A percentile compares a stretch with the other conserved stretches of the same genome.
phyloP scores from a whole-genome alignment of 345 rosid species.

The Barbarea vulgaris region DNA sequence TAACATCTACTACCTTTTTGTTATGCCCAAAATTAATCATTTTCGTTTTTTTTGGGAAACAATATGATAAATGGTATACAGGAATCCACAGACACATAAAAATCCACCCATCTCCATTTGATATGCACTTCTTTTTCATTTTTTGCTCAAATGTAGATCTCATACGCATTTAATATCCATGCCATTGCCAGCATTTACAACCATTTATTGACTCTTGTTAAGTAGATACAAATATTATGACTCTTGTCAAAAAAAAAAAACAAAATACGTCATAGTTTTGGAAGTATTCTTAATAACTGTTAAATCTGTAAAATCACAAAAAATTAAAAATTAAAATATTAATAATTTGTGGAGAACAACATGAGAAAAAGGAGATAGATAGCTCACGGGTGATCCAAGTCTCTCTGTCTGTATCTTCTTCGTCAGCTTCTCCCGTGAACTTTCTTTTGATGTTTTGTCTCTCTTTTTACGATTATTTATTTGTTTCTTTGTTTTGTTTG shows the following conservation, averaged over 20 bases:
- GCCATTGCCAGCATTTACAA: background rate
- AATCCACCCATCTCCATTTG: slow-evolving; percentile 19
- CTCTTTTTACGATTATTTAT: background rate
- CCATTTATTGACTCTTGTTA: background rate
- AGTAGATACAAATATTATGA: background rate
- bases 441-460: slow-evolving; percentile 21
- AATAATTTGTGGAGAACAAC: slow-evolving; percentile 7
- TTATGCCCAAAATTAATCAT: background rate
- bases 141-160: background rate
- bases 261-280: background rate
- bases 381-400: slow-evolving; percentile 37
- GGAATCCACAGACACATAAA: background rate
- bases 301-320: background rate
- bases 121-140: background rate
- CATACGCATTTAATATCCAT: slow-evolving; percentile 8
- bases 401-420: slow-evolving; percentile 37
- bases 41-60: slow-evolving; percentile 12
- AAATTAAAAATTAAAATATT: background rate
- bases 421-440: slow-evolving; percentile 39
- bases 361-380: background rate
- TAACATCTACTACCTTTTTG: slow-evolving; percentile 16
- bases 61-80: slow-evolving; percentile 17
- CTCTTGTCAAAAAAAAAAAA: background rate
- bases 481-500: slow-evolving; percentile 17
- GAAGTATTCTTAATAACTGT: background rate